Percentiles rank a stretch among this genome's conserved stretches.
These are phyloP conservation scores for Rheum nobile DNA, from an alignment of 148 eudicot species.

Conservation along the genomic window DNA sequence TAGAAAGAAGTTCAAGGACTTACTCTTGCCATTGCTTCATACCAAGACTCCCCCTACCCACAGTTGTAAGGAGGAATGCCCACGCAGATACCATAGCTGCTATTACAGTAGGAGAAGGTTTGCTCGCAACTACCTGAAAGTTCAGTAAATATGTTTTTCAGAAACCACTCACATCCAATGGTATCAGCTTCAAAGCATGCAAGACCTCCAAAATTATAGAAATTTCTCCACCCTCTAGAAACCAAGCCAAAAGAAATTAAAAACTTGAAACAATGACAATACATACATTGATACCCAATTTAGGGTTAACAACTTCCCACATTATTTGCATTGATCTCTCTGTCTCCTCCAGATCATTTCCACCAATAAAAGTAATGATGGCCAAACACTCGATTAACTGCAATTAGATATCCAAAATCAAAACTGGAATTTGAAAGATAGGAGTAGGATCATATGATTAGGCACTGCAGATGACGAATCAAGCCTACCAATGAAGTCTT, in stretches of 20 bases:
- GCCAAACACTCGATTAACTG: conserved; percentile 88
- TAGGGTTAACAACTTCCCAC: conserved; percentile 94
- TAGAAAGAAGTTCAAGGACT: conserved; percentile 12
- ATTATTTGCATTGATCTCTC: conserved; percentile 74
- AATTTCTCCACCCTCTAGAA: neutral
- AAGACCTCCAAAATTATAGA: neutral
- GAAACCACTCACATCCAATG: neutral
- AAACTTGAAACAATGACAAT: neutral
- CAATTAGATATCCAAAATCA: conserved; percentile 6
- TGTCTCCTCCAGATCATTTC: conserved; percentile 63
- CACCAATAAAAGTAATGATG: conserved; percentile 67
- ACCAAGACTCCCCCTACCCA: conserved; percentile 40
- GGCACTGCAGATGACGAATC: neutral
- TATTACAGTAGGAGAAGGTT: conserved; percentile 55
- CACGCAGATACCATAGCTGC: conserved; percentile 79
- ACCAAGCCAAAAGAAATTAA: neutral
- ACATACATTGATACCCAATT: conserved; percentile 74
- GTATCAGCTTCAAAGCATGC: neutral
- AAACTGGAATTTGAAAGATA: neutral
- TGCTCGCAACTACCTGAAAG: conserved; percentile 59
- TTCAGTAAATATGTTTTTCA: neutral
- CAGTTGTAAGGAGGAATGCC: conserved; percentile 82
- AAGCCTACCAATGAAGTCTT: conserved; percentile 55
- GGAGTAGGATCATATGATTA: neutral
- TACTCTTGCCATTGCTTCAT: conserved; percentile 76